phyloP scores from a whole-genome alignment of 192 early-diverging fungal genomes.

The Coemansia sp. region DNA sequence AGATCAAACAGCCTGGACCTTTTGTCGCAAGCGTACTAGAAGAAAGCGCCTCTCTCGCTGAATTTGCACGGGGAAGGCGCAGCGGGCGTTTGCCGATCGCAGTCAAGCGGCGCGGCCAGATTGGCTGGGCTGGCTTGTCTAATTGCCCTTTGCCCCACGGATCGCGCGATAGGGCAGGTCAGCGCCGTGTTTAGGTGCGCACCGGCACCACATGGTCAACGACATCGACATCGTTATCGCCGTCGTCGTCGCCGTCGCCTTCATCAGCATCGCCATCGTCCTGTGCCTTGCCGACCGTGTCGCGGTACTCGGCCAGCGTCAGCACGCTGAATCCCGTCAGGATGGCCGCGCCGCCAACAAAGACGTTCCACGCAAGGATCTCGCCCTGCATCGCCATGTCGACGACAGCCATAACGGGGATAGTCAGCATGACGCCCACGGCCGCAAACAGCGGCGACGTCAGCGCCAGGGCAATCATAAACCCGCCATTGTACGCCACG shows the following conservation, averaged over 20 bases:
- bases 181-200: not conserved
- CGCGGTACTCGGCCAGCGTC: constrained; percentile 40
- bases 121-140: no score
- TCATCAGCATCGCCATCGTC: not conserved
- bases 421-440: constrained; percentile 77
- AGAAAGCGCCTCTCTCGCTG: no score
- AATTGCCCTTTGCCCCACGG: no score
- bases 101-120: no score
- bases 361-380: constrained; percentile 52
- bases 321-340: constrained; percentile 56
- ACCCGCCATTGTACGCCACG: constrained; percentile 71
- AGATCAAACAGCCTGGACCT: no score
- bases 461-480: constrained; percentile 73
- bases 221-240: not conserved
- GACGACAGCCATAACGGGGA: constrained; percentile 62
- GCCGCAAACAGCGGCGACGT: constrained; percentile 70
- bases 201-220: not conserved
- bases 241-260: not conserved
- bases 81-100: no score
- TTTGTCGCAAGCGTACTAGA: no score
- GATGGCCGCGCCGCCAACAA: constrained; percentile 54
- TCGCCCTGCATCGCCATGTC: constrained; percentile 55
- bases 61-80: no score
- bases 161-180: no score
- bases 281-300: constrained; percentile 26